Percentiles rank a stretch among this genome's conserved stretches.
These are phyloP conservation scores for Trypanosomatidae sp. DNA, from an alignment of 208 protist genomes.

Conservation along the genomic window DNA sequence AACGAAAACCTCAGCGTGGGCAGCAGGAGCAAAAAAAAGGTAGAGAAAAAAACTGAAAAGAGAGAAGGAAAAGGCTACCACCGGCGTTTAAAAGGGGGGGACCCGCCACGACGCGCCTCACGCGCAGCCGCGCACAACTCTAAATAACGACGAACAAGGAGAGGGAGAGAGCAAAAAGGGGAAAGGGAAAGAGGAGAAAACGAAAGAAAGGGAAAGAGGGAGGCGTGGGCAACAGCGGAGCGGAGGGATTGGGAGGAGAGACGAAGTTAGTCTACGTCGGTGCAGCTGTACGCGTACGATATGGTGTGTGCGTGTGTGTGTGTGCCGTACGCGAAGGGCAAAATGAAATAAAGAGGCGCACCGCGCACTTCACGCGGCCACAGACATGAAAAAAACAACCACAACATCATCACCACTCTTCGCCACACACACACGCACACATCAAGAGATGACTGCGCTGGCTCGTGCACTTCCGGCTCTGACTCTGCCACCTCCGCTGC, in stretches of 20 bases:
- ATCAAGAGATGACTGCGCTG: too few species aligned
- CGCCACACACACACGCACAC: not conserved
- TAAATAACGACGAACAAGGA: not conserved
- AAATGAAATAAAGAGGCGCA: not conserved
- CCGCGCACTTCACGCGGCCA: not conserved
- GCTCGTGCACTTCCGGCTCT: not conserved
- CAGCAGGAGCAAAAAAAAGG: not conserved
- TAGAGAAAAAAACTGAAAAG: not conserved
- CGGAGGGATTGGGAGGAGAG: not conserved
- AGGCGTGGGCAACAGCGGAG: not conserved
- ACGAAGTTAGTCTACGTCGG: not conserved
- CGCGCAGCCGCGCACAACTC: not conserved
- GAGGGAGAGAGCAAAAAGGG: slow-evolving; percentile 1
- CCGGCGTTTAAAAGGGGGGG: too few species aligned
- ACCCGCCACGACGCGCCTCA: too few species aligned
- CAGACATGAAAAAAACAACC: not conserved
- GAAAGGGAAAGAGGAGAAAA: slow-evolving; percentile 2
- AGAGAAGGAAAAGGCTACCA: not conserved
- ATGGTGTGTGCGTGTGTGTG: not conserved
- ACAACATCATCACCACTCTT: not conserved
- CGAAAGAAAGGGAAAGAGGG: not conserved
- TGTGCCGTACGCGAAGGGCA: not conserved
- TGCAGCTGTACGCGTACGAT: not conserved
- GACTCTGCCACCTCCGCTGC: not conserved
- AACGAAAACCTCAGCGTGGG: too few species aligned